A percentile compares a stretch with the other conserved stretches of the same genome.
These are phyloP conservation scores for Ganoderma multipileum DNA, from an alignment of 1,284 basidiomycete species.

Conservation along the genomic window DNA sequence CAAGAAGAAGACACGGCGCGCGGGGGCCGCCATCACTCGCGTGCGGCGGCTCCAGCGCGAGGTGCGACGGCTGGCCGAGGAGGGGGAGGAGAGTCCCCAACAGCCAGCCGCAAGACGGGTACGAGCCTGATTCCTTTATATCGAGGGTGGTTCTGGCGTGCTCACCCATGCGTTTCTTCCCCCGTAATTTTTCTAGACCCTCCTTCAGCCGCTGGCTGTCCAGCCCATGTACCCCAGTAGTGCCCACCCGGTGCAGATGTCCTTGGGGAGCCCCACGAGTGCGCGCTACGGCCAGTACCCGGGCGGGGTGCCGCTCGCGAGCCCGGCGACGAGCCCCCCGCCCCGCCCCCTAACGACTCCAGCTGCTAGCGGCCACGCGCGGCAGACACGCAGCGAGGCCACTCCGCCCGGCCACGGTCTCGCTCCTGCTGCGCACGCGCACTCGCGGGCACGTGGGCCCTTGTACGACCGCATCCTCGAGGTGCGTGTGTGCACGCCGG, in stretches of 20 bases:
- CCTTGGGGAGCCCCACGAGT: constrained; percentile 2
- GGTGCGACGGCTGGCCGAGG: constrained; percentile 29
- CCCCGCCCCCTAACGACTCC: constrained; percentile 23
- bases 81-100: constrained; percentile 24
- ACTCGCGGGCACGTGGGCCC: constrained; percentile 26
- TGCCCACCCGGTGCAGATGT: constrained; percentile 2
- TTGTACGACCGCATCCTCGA: constrained; percentile 30
- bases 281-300: constrained; percentile 4
- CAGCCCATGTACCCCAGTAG: constrained; percentile 12
- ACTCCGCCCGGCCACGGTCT: constrained; percentile 12
- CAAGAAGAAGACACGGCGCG: constrained; percentile 32
- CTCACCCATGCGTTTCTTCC: constrained; percentile 7
- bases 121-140: constrained; percentile 13
- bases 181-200: constrained; percentile 3
- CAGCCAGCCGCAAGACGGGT: constrained; percentile 25
- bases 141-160: not conserved
- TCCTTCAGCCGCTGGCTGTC: constrained; percentile 16
- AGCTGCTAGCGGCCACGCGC: constrained; percentile 15
- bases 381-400: constrained; percentile 24
- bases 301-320: not conserved
- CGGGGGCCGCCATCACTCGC: constrained; percentile 29
- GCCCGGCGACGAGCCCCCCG: constrained; percentile 7
- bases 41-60: constrained; percentile 30
- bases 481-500: constrained; percentile 23
- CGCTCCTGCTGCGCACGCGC: constrained; percentile 12